Conservation (phyloP, 495 filamentous ascomycete species). For the Penicillium alfredii region DNA sequence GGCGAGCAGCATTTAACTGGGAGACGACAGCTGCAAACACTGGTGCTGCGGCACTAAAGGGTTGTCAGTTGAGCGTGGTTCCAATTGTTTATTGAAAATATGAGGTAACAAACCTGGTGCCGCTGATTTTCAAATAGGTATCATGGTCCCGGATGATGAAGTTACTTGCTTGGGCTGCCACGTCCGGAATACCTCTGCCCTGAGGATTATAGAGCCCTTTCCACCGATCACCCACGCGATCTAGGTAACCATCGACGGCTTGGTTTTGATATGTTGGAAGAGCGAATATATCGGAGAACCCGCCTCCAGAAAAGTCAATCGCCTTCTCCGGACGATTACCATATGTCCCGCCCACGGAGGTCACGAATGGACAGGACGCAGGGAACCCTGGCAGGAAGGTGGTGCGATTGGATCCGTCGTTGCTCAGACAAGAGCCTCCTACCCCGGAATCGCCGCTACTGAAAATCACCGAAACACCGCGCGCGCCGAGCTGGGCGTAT, state of each 20-base stretch:
- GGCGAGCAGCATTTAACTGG: constrained; percentile 52
- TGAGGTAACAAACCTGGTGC: constrained; percentile 35
- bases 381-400: constrained; percentile 67
- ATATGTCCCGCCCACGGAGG: constrained; percentile 66
- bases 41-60: constrained; percentile 42
- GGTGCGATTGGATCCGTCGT: constrained; percentile 56
- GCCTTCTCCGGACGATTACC: constrained; percentile 48
- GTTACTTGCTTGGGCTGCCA: constrained; percentile 49
- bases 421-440: constrained; percentile 54
- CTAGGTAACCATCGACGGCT: constrained; percentile 52
- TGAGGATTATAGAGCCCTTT: constrained; percentile 46
- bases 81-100: neutral
- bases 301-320: constrained; percentile 56
- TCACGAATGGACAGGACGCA: constrained; percentile 76
- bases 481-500: constrained; percentile 65
- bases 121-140: constrained; percentile 25
- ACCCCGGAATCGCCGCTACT: constrained; percentile 67
- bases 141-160: constrained; percentile 39
- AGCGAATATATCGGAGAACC: constrained; percentile 65
- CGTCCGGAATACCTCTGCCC: constrained; percentile 70
- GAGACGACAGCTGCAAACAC: constrained; percentile 51
- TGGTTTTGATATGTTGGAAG: constrained; percentile 59
- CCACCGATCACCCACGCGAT: constrained; percentile 33
- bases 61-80: constrained; percentile 7
- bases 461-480: constrained; percentile 67